Percentiles rank a stretch among this genome's conserved stretches.
Evolutionary conservation across 495 filamentous ascomycete genomes (phyloP).

Genomic region (Talaromyces wortmannii): DNA sequence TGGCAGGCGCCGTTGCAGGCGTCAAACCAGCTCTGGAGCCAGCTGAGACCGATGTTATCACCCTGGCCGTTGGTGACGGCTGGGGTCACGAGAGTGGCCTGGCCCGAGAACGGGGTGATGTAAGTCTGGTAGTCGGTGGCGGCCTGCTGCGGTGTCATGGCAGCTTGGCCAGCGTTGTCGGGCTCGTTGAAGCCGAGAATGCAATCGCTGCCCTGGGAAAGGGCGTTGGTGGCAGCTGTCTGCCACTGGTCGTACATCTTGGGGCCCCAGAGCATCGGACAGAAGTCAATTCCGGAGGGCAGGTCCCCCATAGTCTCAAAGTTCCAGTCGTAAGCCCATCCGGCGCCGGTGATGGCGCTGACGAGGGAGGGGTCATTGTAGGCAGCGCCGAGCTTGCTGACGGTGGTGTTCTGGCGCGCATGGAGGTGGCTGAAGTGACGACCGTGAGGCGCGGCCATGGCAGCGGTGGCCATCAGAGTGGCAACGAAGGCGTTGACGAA

Average conservation of each 20-base stretch:
- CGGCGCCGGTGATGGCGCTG: conserved; percentile 15
- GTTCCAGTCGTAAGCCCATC: conserved; percentile 86
- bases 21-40: conserved; percentile 53
- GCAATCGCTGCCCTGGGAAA: conserved; percentile 50
- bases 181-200: conserved; percentile 89
- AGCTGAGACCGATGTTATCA: conserved; percentile 48
- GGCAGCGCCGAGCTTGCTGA: conserved; percentile 60
- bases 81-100: conserved; percentile 64
- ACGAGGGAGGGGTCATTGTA: conserved; percentile 67
- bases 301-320: conserved; percentile 28
- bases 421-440: conserved; percentile 1
- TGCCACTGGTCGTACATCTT: conserved; percentile 54
- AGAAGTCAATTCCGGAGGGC: conserved; percentile 47
- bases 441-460: conserved; percentile 26
- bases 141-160: conserved; percentile 54
- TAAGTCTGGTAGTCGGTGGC: conserved; percentile 54
- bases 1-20: conserved; percentile 50
- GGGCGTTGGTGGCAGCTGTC: conserved; percentile 46
- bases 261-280: conserved; percentile 70
- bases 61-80: conserved; percentile 64
- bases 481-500: conserved; percentile 31
- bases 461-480: conserved; percentile 26
- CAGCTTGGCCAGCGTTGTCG: conserved; percentile 58
- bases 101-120: conserved; percentile 62
- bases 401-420: conserved; percentile 8